Percentiles rank a stretch among this genome's conserved stretches.
Evolutionary conservation across 2,329 filamentous ascomycete genomes (phyloP).

Genomic region (Ophiostoma ulmi): DNA sequence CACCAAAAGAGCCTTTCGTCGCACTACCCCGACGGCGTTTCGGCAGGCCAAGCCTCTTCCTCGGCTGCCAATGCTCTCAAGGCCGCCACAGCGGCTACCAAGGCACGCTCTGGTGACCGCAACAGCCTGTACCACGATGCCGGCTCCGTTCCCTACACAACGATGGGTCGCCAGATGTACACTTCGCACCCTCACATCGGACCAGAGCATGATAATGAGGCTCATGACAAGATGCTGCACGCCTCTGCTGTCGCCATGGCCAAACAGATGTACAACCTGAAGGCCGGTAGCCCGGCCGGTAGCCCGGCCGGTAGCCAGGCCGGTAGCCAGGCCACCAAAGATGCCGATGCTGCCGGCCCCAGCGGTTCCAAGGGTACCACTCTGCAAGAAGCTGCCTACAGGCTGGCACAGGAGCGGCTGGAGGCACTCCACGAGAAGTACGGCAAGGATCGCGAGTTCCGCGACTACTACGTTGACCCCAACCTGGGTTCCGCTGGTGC

Average conservation of each 20-base stretch:
- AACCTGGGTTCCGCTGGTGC: conserved; percentile 36
- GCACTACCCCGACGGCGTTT: conserved; percentile 19
- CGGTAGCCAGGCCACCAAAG: not conserved
- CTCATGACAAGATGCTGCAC: conserved; percentile 64
- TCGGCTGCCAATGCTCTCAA: conserved; percentile 42
- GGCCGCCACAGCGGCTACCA: conserved; percentile 64
- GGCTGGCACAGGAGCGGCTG: conserved; percentile 75
- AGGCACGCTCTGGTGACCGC: conserved; percentile 29
- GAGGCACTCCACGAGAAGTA: conserved; percentile 72
- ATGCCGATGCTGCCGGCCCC: conserved; percentile 26
- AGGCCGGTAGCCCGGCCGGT: not conserved
- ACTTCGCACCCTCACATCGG: conserved; percentile 68
- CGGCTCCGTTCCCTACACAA: conserved; percentile 63
- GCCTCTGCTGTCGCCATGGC: conserved; percentile 88
- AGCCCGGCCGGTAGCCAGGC: not conserved
- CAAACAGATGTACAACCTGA: conserved; percentile 69
- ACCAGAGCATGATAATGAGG: conserved; percentile 68
- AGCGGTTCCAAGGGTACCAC: conserved; percentile 47
- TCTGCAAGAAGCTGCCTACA: conserved; percentile 82
- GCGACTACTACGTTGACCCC: conserved; percentile 63
- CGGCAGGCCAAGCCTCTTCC: conserved; percentile 32
- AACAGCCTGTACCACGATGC: conserved; percentile 48
- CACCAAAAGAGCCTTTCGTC: conserved; percentile 33
- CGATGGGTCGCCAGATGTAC: conserved; percentile 69
- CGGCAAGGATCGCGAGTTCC: conserved; percentile 56